These are phyloP conservation scores for Caulochytrium protostelioides DNA, from an alignment of 371 early-diverging fungal species.

Conservation along the genomic window DNA sequence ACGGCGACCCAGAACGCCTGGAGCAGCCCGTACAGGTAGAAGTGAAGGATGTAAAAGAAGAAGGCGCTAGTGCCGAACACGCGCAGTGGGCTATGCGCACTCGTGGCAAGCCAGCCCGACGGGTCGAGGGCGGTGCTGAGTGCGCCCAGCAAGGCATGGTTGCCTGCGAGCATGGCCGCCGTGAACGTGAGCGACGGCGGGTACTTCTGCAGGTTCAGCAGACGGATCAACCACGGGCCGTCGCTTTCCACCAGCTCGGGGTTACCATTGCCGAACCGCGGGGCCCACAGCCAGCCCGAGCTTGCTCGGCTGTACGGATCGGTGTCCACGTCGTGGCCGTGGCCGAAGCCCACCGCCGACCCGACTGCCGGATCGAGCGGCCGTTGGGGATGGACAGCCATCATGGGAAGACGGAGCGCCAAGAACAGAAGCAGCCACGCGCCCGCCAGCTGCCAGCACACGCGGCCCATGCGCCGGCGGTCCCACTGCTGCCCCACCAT, in stretches of 20 bases:
- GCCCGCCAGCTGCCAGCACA: too few relatives aligned
- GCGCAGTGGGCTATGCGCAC: constrained; percentile 5
- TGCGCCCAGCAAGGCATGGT: constrained; percentile 7
- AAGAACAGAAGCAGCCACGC: too few relatives aligned
- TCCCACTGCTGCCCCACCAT: too few relatives aligned
- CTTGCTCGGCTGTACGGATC: too few relatives aligned
- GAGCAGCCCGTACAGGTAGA: constrained; percentile 6
- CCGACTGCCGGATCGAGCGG: constrained; percentile 1
- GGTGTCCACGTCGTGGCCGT: too few relatives aligned
- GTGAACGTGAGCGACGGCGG: constrained; percentile 16
- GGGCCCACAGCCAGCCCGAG: too few relatives aligned
- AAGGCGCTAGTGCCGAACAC: constrained; percentile 14
- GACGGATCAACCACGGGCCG: constrained; percentile 5
- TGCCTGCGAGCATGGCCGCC: constrained; percentile 6
- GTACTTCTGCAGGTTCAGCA: constrained; percentile 19
- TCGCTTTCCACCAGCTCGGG: constrained; percentile 7
- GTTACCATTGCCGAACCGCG: constrained; percentile 19
- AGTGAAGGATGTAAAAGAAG: constrained; percentile 17
- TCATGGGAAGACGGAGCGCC: neutral
- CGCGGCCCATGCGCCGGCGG: too few relatives aligned
- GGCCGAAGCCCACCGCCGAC: too few relatives aligned
- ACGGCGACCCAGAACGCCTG: neutral
- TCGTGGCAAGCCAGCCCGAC: neutral
- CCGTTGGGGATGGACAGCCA: neutral
- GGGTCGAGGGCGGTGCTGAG: constrained; percentile 6